Conservation (phyloP, 768 basidiomycete genomes). For the Hemileccinum impolitum region DNA sequence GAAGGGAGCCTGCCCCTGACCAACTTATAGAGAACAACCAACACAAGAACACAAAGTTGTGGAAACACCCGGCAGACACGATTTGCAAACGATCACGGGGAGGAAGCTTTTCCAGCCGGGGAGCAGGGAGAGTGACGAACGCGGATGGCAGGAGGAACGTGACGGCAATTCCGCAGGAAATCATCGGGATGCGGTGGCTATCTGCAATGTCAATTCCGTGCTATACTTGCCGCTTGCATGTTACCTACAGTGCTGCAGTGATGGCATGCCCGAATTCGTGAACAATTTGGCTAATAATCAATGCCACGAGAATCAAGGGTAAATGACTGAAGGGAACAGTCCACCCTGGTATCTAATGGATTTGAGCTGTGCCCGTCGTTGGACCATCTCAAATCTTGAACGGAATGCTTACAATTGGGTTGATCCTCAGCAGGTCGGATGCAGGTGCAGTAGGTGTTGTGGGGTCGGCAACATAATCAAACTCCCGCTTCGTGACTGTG, state of each 20-base stretch:
- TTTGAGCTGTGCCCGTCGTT: constrained; percentile 1
- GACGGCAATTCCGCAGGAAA: constrained; percentile 58
- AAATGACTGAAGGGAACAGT: constrained; percentile 75
- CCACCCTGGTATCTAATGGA: constrained; percentile 69
- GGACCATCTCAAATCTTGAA: neutral
- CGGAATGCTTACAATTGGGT: constrained; percentile 30
- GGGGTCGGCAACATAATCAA: neutral
- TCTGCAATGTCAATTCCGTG: neutral
- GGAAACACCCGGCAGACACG: constrained; percentile 71
- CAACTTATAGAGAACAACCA: constrained; percentile 40
- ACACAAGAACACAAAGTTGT: constrained; percentile 65
- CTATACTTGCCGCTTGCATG: neutral
- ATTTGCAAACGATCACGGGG: constrained; percentile 51
- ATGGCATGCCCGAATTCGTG: constrained; percentile 83
- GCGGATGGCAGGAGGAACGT: constrained; percentile 68
- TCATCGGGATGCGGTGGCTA: constrained; percentile 65
- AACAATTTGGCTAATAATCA: constrained; percentile 63
- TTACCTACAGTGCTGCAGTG: constrained; percentile 66
- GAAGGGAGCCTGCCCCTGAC: constrained; percentile 24
- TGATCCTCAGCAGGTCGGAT: constrained; percentile 15
- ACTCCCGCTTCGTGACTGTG: constrained; percentile 15
- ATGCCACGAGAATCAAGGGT: constrained; percentile 58
- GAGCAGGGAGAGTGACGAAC: constrained; percentile 60
- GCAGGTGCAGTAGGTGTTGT: neutral
- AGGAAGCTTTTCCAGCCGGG: constrained; percentile 37